These are phyloP conservation scores for Yueomyces sp. DNA, from an alignment of 805 yeast species.

Conservation along the genomic window DNA sequence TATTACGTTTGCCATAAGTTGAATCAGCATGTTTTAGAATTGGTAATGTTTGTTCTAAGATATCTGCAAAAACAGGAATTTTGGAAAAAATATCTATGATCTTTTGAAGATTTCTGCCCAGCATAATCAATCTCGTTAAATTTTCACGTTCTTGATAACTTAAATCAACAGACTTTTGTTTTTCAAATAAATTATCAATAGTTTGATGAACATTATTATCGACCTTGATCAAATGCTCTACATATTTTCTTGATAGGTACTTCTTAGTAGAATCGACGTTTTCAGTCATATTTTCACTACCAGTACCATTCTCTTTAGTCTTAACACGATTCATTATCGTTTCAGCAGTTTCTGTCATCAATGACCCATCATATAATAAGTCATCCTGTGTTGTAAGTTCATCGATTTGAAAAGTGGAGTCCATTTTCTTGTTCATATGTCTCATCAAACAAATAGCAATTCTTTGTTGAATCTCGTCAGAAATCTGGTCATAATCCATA, in stretches of 20 bases:
- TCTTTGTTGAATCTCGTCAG: constrained; percentile 50
- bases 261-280: constrained; percentile 16
- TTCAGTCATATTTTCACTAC: constrained; percentile 5
- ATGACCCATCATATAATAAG: constrained; percentile 60
- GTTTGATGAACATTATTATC: constrained; percentile 31
- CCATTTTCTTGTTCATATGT: constrained; percentile 57
- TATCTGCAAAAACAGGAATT: constrained; percentile 13
- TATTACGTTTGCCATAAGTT: not conserved
- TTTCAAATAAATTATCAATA: constrained; percentile 42
- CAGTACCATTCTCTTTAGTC: not conserved
- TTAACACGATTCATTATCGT: constrained; percentile 34
- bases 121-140: constrained; percentile 49
- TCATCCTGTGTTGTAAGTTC: constrained; percentile 36
- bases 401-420: constrained; percentile 21
- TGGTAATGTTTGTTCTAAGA: constrained; percentile 2
- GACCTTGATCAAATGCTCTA: constrained; percentile 28
- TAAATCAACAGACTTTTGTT: constrained; percentile 41
- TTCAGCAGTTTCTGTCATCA: constrained; percentile 63
- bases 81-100: constrained; percentile 27
- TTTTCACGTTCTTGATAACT: constrained; percentile 64
- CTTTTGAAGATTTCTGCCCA: constrained; percentile 58
- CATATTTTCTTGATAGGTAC: constrained; percentile 26
- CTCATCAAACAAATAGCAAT: constrained; percentile 71
- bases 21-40: not conserved
- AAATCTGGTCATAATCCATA: constrained; percentile 47